Percentiles rank a stretch among this genome's conserved stretches.
phyloP scores from a whole-genome alignment of 1,284 basidiomycete species.

The Malassezia psittaci region DNA sequence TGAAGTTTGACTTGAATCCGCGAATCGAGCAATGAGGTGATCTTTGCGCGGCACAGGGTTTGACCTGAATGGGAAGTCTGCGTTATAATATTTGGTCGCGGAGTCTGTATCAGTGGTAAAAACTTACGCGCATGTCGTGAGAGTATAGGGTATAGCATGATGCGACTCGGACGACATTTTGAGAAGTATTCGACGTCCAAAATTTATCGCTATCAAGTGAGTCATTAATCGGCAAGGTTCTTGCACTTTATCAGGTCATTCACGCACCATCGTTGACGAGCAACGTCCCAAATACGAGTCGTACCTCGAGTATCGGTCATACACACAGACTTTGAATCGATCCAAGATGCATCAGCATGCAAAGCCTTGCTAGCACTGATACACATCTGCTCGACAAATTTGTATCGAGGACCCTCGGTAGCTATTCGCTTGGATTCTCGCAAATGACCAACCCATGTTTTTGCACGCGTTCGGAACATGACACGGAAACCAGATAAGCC shows the following conservation, averaged over 20 bases:
- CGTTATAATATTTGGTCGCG: background rate
- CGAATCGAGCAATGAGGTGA: background rate
- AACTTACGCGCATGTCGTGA: constrained; percentile 1
- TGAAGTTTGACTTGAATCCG: background rate
- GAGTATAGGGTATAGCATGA: background rate
- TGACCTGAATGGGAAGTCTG: constrained; percentile 4
- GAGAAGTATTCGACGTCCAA: background rate
- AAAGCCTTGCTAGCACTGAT: background rate
- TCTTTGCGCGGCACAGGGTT: background rate
- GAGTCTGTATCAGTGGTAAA: background rate
- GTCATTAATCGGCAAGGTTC: background rate
- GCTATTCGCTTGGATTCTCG: too few relatives aligned
- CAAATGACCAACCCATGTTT: background rate
- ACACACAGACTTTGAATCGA: background rate
- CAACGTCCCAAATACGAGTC: constrained; percentile 6
- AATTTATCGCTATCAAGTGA: background rate
- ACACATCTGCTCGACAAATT: background rate
- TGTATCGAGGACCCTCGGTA: too few relatives aligned
- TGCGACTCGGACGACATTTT: background rate
- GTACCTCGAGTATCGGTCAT: constrained; percentile 7
- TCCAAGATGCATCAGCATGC: background rate
- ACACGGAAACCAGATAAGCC: background rate
- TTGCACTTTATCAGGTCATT: background rate
- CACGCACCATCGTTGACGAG: background rate
- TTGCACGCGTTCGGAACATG: background rate